These are phyloP conservation scores for Kwoniella shandongensis DNA, from an alignment of 768 basidiomycete species.

Conservation along the genomic window DNA sequence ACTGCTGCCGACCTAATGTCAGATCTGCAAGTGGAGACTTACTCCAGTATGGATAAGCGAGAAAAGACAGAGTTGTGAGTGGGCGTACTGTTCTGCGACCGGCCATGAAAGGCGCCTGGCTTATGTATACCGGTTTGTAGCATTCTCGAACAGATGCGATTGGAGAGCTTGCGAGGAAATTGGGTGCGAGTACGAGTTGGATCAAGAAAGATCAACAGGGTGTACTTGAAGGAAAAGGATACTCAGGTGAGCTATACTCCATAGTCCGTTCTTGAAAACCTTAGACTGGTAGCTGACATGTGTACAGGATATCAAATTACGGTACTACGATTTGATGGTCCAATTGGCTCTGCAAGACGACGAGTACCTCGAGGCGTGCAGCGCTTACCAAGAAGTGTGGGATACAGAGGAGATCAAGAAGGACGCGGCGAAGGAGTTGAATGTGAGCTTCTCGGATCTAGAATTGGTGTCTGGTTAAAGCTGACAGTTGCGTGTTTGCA, in stretches of 20 bases:
- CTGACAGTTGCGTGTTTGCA: slow-evolving; percentile 50
- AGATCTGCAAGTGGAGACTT: slow-evolving; percentile 97
- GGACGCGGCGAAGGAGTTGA: slow-evolving; percentile 59
- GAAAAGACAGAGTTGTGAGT: slow-evolving; percentile 90
- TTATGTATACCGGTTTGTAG: slow-evolving; percentile 17
- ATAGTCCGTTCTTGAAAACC: too few species aligned
- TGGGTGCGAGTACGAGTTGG: slow-evolving; percentile 93
- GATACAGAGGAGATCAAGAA: slow-evolving; percentile 92
- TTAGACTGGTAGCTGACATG: background rate
- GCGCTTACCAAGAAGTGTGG: slow-evolving; percentile 95
- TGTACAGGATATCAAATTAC: slow-evolving; percentile 86
- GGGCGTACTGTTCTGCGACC: background rate
- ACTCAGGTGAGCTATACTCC: slow-evolving; percentile 81
- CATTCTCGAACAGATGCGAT: slow-evolving; percentile 94
- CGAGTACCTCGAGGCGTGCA: slow-evolving; percentile 87
- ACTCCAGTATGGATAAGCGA: slow-evolving; percentile 94
- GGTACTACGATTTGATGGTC: slow-evolving; percentile 95
- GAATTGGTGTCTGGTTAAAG: background rate
- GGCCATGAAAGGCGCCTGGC: background rate
- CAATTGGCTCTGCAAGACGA: slow-evolving; percentile 82
- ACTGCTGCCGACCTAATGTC: slow-evolving; percentile 87
- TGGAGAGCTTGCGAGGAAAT: slow-evolving; percentile 61
- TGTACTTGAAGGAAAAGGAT: slow-evolving; percentile 80
- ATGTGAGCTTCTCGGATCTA: slow-evolving; percentile 37
- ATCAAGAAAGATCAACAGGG: slow-evolving; percentile 88